Base-by-base conservation (phyloP, 805 yeast species). In the Pichia pseudocactophila region DNA sequence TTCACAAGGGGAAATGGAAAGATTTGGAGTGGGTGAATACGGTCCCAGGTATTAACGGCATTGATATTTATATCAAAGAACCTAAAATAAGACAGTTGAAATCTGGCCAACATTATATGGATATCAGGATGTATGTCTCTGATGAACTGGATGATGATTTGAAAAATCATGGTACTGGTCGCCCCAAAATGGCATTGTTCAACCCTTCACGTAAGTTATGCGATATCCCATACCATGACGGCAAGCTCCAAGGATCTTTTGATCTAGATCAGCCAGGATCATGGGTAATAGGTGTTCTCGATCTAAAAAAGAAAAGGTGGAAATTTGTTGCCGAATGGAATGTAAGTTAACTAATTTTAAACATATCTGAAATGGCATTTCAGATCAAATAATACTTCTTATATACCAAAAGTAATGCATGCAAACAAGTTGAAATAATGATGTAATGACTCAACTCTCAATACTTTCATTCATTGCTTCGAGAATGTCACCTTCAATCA, bases 241-340 rank as follows among this genome's bases (percentile, higher is more conserved):
- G 69, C 2, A 58, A 63, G 1, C 58, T 70, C 0, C 85, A 81
- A 78, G 80, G 74, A 46, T 57, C 71, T 34, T 64, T 82, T 19
- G 73, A 73, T 44, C 68, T 86, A 43, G 73, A 71, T 47, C 96
- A 89, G 56, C 58, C 64, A 1, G 98, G 98, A 2, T 58, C 71
- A 15, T 92, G 96, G 86, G 72, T 89, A 44, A 90, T 87, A 2
- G 71, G 89, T 37, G 86, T 86, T 0, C 74, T 82, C 32, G 81
- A 86, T 9, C 90, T 86, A 48, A 74, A 79, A 33, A 85, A 84
- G 4, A 71, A 71, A 42, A 80, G 87, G 41, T 85, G 95, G 86
- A 82, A 87, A 53, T 86, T 84, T 3, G 87, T 85, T 63, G 88
- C 95, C 12, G 96, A 88, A 61, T 90, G 98, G 98, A 66, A 68